A percentile compares a stretch with the other conserved stretches of the same genome.
Evolutionary conservation across 768 basidiomycete genomes (phyloP).

Genomic region (Amanita exitialis): DNA sequence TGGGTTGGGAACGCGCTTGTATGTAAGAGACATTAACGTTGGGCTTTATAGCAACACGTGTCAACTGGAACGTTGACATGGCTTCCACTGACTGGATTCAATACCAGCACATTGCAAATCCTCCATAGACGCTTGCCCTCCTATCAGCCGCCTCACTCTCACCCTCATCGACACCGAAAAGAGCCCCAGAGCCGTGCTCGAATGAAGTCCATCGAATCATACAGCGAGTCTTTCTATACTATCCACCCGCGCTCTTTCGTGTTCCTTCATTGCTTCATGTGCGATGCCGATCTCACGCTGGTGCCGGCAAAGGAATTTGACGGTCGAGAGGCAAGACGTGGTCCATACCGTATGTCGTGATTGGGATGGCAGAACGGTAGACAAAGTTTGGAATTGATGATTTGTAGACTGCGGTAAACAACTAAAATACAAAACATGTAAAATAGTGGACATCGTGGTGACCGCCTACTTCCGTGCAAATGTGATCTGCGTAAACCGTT

Average conservation of each 20-base stretch:
- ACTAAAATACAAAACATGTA: not conserved
- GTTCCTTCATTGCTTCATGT: constrained; percentile 44
- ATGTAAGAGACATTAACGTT: constrained; percentile 13
- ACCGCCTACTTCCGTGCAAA: constrained; percentile 58
- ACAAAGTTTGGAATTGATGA: constrained; percentile 13
- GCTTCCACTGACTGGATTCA: not conserved
- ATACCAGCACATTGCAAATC: not conserved
- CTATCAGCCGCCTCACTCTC: constrained; percentile 16
- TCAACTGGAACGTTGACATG: too few relatives aligned
- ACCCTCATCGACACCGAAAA: constrained; percentile 13
- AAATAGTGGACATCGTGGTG: not conserved
- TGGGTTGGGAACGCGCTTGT: constrained; percentile 12
- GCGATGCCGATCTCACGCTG: constrained; percentile 36
- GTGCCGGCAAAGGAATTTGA: constrained; percentile 30
- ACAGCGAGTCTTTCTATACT: too few relatives aligned
- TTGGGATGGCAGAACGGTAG: constrained; percentile 29
- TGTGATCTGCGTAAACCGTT: constrained; percentile 38
- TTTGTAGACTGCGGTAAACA: too few relatives aligned
- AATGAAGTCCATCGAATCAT: constrained; percentile 13
- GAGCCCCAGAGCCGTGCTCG: constrained; percentile 13
- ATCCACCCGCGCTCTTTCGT: too few relatives aligned
- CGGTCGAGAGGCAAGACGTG: constrained; percentile 22
- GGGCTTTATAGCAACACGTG: too few relatives aligned
- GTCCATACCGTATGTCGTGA: constrained; percentile 31
- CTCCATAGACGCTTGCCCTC: constrained; percentile 4